Percentiles rank a stretch among this genome's conserved stretches.
These are phyloP conservation scores for Russula griseocarnosa DNA, from an alignment of 768 basidiomycete species.

Conservation along the genomic window DNA sequence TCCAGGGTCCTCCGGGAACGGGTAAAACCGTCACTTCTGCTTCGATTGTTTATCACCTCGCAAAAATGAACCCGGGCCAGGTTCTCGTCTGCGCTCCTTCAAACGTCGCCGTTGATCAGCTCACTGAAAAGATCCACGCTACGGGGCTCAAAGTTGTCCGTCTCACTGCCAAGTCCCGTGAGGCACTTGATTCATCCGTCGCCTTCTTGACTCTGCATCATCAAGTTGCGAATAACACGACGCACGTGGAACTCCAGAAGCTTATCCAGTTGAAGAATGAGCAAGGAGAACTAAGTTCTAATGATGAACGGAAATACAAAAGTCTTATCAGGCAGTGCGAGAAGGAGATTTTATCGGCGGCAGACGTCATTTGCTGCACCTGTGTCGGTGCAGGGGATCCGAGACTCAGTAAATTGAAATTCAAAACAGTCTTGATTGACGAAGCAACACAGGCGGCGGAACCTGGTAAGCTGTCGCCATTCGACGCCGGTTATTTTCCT, in stretches of 20 bases:
- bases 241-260: constrained; percentile 96
- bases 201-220: constrained; percentile 92
- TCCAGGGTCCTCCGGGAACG: constrained; percentile 98
- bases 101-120: constrained; percentile 98
- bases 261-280: constrained; percentile 96
- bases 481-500: neutral
- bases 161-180: constrained; percentile 95
- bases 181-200: constrained; percentile 95
- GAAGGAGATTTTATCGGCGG: constrained; percentile 92
- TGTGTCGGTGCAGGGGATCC: constrained; percentile 98
- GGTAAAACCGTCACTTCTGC: constrained; percentile 99
- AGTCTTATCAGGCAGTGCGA: constrained; percentile 91
- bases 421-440: constrained; percentile 96
- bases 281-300: constrained; percentile 93
- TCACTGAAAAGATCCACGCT: constrained; percentile 98
- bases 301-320: constrained; percentile 98
- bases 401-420: constrained; percentile 93
- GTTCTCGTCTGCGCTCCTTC: constrained; percentile 98
- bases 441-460: constrained; percentile 98
- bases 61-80: constrained; percentile 99
- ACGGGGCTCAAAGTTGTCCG: constrained; percentile 99
- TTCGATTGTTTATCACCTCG: constrained; percentile 96
- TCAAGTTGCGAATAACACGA: constrained; percentile 95
- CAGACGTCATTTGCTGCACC: constrained; percentile 98
- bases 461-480: constrained; percentile 56